A percentile compares a stretch with the other conserved stretches of the same genome.
Conservation (phyloP, 2,329 filamentous ascomycete genomes). For the Penicillium sp. region DNA sequence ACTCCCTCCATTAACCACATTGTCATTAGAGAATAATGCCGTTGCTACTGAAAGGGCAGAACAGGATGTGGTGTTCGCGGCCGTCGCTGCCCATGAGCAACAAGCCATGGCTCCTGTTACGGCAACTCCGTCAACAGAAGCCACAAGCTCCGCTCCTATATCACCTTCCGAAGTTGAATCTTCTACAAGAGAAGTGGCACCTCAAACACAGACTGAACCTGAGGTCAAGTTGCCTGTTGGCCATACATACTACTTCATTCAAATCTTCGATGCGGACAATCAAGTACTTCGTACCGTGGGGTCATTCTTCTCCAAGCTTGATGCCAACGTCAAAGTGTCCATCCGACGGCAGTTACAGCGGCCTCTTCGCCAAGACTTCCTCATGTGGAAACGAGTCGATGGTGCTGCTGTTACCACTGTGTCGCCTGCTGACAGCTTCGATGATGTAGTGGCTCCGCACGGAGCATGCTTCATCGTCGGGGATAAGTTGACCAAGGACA, state of each 20-base stretch:
- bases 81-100: conserved; percentile 31
- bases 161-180: conserved; percentile 14
- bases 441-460: conserved; percentile 34
- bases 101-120: conserved; percentile 22
- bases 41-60: conserved; percentile 20
- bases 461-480: conserved; percentile 44
- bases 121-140: conserved; percentile 5
- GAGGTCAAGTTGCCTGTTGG: conserved; percentile 29
- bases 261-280: conserved; percentile 52
- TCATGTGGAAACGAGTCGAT: conserved; percentile 45
- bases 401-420: conserved; percentile 36
- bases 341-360: conserved; percentile 41
- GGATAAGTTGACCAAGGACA: conserved; percentile 39
- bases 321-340: conserved; percentile 41
- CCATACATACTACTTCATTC: conserved; percentile 50
- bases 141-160: conserved; percentile 4
- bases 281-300: conserved; percentile 43
- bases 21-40: conserved; percentile 13
- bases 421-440: conserved; percentile 36
- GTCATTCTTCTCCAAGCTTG: conserved; percentile 43
- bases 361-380: conserved; percentile 40
- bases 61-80: conserved; percentile 30
- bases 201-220: conserved; percentile 12
- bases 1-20: conserved; percentile 2
- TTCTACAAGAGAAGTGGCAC: conserved; percentile 2